Evolutionary conservation across 116 monocot genomes (phyloP), one percentile per base, ranked within the genome.

Genomic region (Trichopus zeylanicus): DNA sequence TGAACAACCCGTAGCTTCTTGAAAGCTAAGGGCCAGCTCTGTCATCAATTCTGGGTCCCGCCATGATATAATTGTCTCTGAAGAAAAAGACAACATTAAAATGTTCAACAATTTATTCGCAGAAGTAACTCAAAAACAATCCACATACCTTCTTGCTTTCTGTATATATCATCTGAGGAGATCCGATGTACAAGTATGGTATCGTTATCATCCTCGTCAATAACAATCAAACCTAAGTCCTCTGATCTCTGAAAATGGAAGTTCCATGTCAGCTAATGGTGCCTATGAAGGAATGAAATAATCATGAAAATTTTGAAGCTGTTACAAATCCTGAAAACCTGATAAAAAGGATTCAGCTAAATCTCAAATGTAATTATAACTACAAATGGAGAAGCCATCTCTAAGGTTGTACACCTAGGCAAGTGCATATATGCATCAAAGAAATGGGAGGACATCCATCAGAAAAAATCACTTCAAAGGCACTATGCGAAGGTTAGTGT

Each of bases 41-140:
- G 66, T 61, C 23, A 48, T 61, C 48, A 51, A 31, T 51, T 77
- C 77, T 62, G 71, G 71, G 53, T 77, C 77, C 24, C 71, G 51
- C 77, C 77, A 77, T 35, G 71, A 71, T 38, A 77, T 77, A 21
- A 77, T 77, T 24, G 77, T 77, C 18, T 77, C 77, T 77, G 46
- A 35, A 27, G 30, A 42, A 42, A 42, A 42, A 42, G 3, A 42
- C 2, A 42, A 42, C 13, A 13, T 42, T 42, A n/a, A 42, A 42
- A 42, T 38, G 15, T 38, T 38, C 38, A 42, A 42, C n/a, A n/a
- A 13, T 3, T 15, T 16, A n/a, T 18, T 16, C 7, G n/a, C 13
- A 18, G 18, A 42, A 42, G n/a, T 9, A n/a, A 10, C 13, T 42
- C 12, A 42, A 42, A n/a, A 42, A 42, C 42, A 42, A 42, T n/a